Base-by-base conservation (phyloP, 2,329 filamentous ascomycete species). In the Nothophoma quercina region DNA sequence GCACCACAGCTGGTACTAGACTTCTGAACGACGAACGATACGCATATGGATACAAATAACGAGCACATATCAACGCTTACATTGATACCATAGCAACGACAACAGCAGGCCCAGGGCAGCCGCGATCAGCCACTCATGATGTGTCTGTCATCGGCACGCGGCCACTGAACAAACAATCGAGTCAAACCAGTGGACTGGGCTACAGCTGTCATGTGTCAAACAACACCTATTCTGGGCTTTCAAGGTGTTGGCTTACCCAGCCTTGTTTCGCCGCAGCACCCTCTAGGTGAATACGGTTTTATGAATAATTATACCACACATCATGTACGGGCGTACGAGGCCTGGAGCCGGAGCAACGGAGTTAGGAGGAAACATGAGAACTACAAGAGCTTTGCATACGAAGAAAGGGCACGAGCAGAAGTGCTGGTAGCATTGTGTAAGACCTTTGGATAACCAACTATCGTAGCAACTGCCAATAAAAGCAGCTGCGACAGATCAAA, bases 1-100 rank as follows among this genome's bases (percentile, higher is more conserved):
- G 89, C 90, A 12, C 90, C 90, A 48, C 91, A 96, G 75, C 77
- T 97, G 67, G 75, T 96, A 64, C 80, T 97, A 71, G 93, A 98
- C 74, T 89, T 97, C 58, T 96, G 68, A 77, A 33, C 8, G 15
- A 23, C 25, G 7, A 40, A 26, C 29, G 9, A 7, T 25, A 26
- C 25, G 18, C 25, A 19, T n/a, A 45, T 5, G 2, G 12, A 10
- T 15, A 35, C 15, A 32, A 15, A 7, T 12, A 8, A n/a, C 28
- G 10, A 25, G 19, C 13, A 33, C 30, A 15, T n/a, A n/a, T n/a
- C n/a, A n/a, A 22, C 2, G 13, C 12, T 5, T 23, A 23, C 5
- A 16, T n/a, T n/a, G 19, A 36, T 18, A 23, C 34, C 8, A 18
- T 36, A 10, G 19, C 9, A 10, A 15, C n/a, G 25, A 13, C 10